Conservation (phyloP, 176 grass and related monocot genomes). For the Cenchrus americanus region DNA sequence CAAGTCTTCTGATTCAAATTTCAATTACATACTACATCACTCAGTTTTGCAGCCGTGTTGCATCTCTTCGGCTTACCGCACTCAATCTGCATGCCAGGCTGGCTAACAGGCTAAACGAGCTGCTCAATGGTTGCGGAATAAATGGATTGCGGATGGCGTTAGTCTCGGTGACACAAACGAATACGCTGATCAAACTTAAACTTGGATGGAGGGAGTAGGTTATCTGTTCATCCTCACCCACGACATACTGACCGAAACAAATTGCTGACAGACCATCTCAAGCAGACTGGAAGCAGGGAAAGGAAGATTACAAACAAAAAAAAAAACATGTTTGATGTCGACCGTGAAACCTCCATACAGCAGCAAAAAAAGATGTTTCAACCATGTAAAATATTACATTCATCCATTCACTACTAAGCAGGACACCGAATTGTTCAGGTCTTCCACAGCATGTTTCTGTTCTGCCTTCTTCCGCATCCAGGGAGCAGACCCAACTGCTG, state of each 20-base stretch:
- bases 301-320: not conserved
- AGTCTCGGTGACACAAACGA: too few relatives aligned
- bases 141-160: too few relatives aligned
- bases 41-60: too few relatives aligned
- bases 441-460: not conserved
- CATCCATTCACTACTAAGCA: too few relatives aligned
- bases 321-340: not conserved
- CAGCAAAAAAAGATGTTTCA: not conserved
- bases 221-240: not conserved
- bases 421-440: not conserved
- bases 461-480: not conserved
- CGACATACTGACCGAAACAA: not conserved
- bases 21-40: too few relatives aligned
- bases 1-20: too few relatives aligned
- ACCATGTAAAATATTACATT: not conserved
- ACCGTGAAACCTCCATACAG: not conserved
- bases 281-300: not conserved
- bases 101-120: too few relatives aligned
- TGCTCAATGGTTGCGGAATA: too few relatives aligned
- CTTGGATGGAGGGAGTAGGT: too few relatives aligned
- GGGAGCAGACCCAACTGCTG: not conserved
- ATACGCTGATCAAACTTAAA: too few relatives aligned
- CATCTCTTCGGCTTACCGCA: too few relatives aligned
- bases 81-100: too few relatives aligned
- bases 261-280: not conserved